Percentiles rank a stretch among this genome's conserved stretches.
These are phyloP conservation scores for Rugonectria rugulosa DNA, from an alignment of 2,329 filamentous ascomycete genomes.

Conservation along the genomic window DNA sequence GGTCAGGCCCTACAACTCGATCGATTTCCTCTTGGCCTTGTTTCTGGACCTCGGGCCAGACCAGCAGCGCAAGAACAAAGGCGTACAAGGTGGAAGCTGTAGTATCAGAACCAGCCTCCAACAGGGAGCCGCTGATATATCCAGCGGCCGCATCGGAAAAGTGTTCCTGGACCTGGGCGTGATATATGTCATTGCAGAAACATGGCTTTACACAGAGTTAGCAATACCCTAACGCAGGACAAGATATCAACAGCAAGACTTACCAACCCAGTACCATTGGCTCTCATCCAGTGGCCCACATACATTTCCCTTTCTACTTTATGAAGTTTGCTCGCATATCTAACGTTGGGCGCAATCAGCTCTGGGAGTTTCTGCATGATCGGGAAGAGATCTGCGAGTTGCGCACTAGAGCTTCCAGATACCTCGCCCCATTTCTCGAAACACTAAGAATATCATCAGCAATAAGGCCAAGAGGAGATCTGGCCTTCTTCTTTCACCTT, in stretches of 20 bases:
- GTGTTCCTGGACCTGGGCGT: conserved; percentile 18
- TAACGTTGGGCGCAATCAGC: conserved; percentile 10
- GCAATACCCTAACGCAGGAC: not conserved
- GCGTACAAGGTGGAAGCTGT: conserved; percentile 40
- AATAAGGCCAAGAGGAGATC: too few species aligned
- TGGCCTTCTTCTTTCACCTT: not conserved
- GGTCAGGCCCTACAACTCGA: not conserved
- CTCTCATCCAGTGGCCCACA: conserved; percentile 8
- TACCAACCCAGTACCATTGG: conserved; percentile 15
- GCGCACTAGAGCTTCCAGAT: conserved; percentile 10
- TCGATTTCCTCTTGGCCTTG: not conserved
- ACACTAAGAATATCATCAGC: not conserved
- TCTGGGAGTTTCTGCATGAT: conserved; percentile 12
- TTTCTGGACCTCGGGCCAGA: not conserved
- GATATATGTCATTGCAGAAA: conserved; percentile 29
- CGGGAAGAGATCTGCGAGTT: conserved; percentile 13
- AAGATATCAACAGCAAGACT: not conserved
- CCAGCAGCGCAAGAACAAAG: conserved; percentile 41
- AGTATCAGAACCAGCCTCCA: conserved; percentile 45
- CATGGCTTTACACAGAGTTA: conserved; percentile 23
- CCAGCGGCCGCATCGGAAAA: conserved; percentile 30
- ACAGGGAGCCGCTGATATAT: conserved; percentile 31
- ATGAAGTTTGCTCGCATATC: conserved; percentile 2
- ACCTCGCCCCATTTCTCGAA: conserved; percentile 16
- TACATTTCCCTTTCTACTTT: conserved; percentile 9